Conservation (phyloP, 1,284 basidiomycete genomes). For the Laetiporus sulphureus region DNA sequence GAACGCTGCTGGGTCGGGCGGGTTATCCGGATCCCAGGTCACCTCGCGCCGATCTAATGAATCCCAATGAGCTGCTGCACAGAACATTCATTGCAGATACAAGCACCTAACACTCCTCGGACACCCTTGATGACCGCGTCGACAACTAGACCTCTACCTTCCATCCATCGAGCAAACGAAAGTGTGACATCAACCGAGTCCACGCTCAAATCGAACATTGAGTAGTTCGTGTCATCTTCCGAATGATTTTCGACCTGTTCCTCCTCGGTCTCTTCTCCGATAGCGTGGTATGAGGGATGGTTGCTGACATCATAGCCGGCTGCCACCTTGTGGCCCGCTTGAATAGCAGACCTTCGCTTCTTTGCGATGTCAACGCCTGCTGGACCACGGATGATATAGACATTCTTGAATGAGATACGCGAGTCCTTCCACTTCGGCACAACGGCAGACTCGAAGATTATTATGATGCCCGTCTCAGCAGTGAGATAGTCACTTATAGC, state of each 20-base stretch:
- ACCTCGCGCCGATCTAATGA: constrained; percentile 82
- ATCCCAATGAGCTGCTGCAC: background rate
- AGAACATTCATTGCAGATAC: background rate
- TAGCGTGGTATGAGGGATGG: constrained; percentile 62
- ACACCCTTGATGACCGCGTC: constrained; percentile 93
- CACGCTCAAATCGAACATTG: constrained; percentile 87
- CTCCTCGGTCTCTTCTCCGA: constrained; percentile 48
- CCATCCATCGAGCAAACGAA: constrained; percentile 90
- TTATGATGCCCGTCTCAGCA: constrained; percentile 85
- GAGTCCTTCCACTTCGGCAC: constrained; percentile 98
- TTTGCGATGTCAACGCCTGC: constrained; percentile 16
- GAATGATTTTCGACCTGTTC: constrained; percentile 14
- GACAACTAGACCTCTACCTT: constrained; percentile 91
- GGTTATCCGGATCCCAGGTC: constrained; percentile 78
- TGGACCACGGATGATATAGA: constrained; percentile 86
- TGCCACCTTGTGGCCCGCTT: constrained; percentile 44
- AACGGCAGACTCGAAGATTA: constrained; percentile 97
- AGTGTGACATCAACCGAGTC: constrained; percentile 96
- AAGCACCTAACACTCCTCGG: constrained; percentile 80
- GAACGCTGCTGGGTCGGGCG: constrained; percentile 75
- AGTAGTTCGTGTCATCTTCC: constrained; percentile 62
- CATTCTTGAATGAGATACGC: constrained; percentile 93
- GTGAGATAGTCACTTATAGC: constrained; percentile 93
- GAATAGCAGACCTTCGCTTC: constrained; percentile 14
- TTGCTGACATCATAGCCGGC: constrained; percentile 69